Evolutionary conservation across 2,329 filamentous ascomycete genomes (phyloP).

Genomic region (Ascochyta fabae): DNA sequence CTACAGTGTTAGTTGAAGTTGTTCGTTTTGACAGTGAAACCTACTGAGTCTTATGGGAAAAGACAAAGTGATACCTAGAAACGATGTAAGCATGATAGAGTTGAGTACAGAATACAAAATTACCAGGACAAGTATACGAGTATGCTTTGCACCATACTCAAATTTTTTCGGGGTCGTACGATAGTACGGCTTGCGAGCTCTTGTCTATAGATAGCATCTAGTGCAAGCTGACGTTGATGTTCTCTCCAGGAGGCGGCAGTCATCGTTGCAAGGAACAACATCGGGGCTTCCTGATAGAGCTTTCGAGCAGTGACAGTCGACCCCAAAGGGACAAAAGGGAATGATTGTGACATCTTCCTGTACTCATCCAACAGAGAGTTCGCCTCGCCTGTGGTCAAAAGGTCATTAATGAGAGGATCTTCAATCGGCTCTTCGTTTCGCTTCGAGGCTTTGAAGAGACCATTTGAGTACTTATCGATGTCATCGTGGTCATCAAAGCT

Average conservation of each 20-base stretch:
- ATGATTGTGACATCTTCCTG: constrained; percentile 36
- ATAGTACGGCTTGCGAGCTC: constrained; percentile 46
- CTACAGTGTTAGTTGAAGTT: neutral
- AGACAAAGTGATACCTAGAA: constrained; percentile 44
- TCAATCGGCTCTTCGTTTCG: constrained; percentile 32
- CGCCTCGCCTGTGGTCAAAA: constrained; percentile 34
- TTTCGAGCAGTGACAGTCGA: constrained; percentile 20
- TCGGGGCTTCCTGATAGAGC: constrained; percentile 34
- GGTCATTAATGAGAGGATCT: constrained; percentile 24
- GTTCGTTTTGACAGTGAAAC: neutral
- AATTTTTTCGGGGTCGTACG: constrained; percentile 33
- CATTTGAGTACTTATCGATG: constrained; percentile 14
- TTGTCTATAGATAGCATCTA: constrained; percentile 36
- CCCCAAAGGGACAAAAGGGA: constrained; percentile 41
- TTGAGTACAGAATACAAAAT: neutral
- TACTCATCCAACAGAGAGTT: constrained; percentile 36
- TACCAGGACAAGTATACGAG: constrained; percentile 45
- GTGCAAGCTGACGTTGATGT: constrained; percentile 32
- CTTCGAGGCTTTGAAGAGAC: constrained; percentile 24
- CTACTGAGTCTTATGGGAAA: constrained; percentile 46
- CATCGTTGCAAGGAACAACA: constrained; percentile 42
- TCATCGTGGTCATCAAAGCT: constrained; percentile 28
- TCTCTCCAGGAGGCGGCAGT: constrained; percentile 39
- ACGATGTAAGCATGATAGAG: constrained; percentile 1
- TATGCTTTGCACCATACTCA: constrained; percentile 42